phyloP scores from a whole-genome alignment of 768 basidiomycete genomes.

The Tricholoma matsutake region DNA sequence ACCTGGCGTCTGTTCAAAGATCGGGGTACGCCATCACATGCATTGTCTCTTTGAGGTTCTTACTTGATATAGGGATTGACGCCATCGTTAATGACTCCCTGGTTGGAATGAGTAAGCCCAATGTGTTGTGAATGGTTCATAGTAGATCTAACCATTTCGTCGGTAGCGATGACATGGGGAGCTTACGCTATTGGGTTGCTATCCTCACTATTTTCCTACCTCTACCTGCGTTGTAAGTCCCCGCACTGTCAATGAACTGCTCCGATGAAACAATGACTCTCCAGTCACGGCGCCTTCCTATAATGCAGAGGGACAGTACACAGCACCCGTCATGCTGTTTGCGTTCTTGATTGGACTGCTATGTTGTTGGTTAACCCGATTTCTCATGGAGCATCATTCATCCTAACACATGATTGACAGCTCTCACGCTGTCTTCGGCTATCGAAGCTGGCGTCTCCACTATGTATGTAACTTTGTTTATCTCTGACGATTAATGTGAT shows the following conservation, averaged over 20 bases:
- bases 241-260: not conserved
- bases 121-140: not conserved
- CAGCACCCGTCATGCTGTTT: conserved; percentile 73
- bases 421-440: conserved; percentile 64
- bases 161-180: conserved; percentile 71
- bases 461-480: conserved; percentile 52
- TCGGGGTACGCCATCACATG: conserved; percentile 44
- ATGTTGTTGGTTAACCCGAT: conserved; percentile 49
- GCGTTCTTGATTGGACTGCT: conserved; percentile 77
- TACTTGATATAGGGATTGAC: conserved; percentile 53
- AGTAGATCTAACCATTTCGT: not conserved
- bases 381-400: not conserved
- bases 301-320: conserved; percentile 72
- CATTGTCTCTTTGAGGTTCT: conserved; percentile 4
- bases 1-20: conserved; percentile 78
- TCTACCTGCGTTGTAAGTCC: conserved; percentile 67
- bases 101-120: conserved; percentile 65
- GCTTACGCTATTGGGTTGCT: conserved; percentile 74
- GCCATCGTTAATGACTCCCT: conserved; percentile 82
- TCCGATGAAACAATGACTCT: not conserved
- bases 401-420: conserved; percentile 29
- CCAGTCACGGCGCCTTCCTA: conserved; percentile 73
- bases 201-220: conserved; percentile 70
- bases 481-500: not conserved
- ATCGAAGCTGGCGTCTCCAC: conserved; percentile 88